These are phyloP conservation scores for Neltuma alba DNA, from an alignment of 306 rosid genomes.

Conservation along the genomic window DNA sequence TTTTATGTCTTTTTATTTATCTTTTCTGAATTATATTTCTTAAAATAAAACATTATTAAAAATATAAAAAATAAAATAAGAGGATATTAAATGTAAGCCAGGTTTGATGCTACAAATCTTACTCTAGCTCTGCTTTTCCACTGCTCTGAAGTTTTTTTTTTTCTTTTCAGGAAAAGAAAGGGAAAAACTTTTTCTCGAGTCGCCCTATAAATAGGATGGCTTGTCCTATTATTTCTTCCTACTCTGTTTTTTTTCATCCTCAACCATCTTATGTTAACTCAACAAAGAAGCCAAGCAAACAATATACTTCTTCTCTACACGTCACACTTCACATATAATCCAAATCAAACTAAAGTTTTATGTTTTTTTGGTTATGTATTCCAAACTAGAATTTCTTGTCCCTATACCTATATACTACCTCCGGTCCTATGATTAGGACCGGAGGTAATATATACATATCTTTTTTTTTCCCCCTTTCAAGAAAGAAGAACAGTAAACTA, in stretches of 20 bases:
- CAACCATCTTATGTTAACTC: background rate
- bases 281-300: background rate
- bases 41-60: background rate
- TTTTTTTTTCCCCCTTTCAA: background rate
- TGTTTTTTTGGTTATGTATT: no score
- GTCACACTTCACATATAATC: background rate
- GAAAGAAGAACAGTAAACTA: background rate
- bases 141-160: background rate
- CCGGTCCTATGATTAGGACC: no score
- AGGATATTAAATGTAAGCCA: background rate
- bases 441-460: no score
- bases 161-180: background rate
- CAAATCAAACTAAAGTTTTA: no score
- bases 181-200: background rate
- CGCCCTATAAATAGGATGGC: background rate
- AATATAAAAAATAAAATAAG: background rate
- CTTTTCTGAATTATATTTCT: no score
- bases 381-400: background rate
- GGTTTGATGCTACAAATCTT: background rate
- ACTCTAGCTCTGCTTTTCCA: background rate
- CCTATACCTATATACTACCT: no score
- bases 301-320: background rate
- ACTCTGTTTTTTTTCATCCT: background rate
- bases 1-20: background rate
- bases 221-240: background rate